Base-by-base conservation (phyloP, 495 filamentous ascomycete genomes). In the Tuber indicum region DNA sequence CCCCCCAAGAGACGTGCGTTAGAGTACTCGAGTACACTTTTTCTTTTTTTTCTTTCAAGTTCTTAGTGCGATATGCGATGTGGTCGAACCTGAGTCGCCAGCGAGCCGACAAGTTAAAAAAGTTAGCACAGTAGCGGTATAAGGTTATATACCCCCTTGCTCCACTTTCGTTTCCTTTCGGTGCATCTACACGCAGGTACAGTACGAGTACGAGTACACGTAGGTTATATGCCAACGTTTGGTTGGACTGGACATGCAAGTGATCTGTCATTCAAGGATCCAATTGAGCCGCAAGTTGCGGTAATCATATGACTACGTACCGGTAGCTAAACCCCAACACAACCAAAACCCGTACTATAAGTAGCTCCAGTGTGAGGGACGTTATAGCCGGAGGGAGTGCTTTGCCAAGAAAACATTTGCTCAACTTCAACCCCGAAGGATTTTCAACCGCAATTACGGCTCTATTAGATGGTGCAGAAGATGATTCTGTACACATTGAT, bases 191-290 rank as follows among this genome's bases (percentile, higher is more conserved):
- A 79, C 77, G 78, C 78, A 80, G 78, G 78, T 80, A 80, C 78
- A 80, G 78, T 80, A n/a, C n/a, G n/a, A n/a, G n/a, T n/a, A n/a
- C n/a, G n/a, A n/a, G n/a, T n/a, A 80, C 78, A 80, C 78, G 78
- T 80, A 80, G 75, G 70, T 80, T 80, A 76, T 66, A 5, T 80
- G 77, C 52, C 77, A 76, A 44, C 77, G 46, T 80, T 73, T 80
- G 74, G 77, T 80, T 80, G 77, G 78, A 44, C 19, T 66, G 17
- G 26, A 17, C 32, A 26, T 66, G 58, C 58, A 66, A 66, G 58
- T 66, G 58, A 66, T 66, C 58, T 66, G 58, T 66, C 58, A 66
- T 16, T 36, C 58, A 66, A 36, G 58, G 58, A 26, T 36, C 26
- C 58, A 66, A 66, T 66, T 66, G 58, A 66, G 58, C 58, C 58